These are phyloP conservation scores for Musa troglodytarum DNA, from an alignment of 176 grass and related monocot genomes.

Conservation along the genomic window DNA sequence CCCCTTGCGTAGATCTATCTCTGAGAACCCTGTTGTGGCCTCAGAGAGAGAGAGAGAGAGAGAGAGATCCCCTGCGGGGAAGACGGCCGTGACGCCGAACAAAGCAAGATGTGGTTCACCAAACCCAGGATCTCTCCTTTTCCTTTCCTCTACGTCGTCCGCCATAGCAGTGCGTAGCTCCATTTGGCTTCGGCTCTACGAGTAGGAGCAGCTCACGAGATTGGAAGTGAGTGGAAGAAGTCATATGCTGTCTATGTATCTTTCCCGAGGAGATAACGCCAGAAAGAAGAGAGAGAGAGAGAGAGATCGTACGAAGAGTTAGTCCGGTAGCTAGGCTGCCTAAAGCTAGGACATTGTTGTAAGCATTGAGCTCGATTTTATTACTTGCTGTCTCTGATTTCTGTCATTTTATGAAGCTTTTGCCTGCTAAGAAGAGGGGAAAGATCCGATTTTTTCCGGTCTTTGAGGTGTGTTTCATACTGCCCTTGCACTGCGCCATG, in stretches of 20 bases:
- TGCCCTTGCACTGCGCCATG: not conserved
- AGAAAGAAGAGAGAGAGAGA: not conserved
- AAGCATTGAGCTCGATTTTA: slow-evolving; percentile 2
- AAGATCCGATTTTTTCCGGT: slow-evolving; percentile 4
- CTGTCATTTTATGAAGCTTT: not conserved
- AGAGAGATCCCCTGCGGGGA: no score
- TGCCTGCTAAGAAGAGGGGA: not conserved
- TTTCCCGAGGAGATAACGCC: not conserved
- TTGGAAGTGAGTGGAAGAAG: not conserved
- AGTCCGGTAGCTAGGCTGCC: not conserved
- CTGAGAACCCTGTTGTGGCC: no score
- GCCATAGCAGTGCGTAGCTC: not conserved
- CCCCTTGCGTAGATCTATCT: no score
- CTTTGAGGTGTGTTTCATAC: not conserved
- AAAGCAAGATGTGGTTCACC: not conserved
- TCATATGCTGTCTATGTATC: not conserved
- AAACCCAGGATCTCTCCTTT: not conserved
- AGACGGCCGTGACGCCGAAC: not conserved
- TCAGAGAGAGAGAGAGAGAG: no score
- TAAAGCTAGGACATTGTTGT: not conserved
- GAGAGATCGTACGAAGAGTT: no score
- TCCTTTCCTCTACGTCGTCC: not conserved
- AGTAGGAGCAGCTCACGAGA: not conserved
- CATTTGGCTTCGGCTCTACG: no score
- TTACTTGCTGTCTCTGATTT: not conserved